Conservation (phyloP, 2,329 filamentous ascomycete species). For the Plectosphaerella plurivora region DNA sequence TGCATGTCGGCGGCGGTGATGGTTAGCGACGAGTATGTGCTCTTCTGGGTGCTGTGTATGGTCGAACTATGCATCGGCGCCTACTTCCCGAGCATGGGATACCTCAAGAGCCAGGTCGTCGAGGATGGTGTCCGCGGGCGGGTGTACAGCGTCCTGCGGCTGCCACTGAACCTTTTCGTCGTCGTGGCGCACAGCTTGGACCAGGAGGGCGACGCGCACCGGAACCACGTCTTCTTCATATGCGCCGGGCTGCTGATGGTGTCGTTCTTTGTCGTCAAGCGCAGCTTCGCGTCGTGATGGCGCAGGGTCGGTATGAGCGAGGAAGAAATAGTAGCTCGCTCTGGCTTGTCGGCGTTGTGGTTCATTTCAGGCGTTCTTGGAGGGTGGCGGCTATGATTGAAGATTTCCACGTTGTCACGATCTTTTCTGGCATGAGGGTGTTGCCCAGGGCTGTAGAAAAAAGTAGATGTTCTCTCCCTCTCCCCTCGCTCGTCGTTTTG, state of each 20-base stretch:
- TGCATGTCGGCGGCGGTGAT: conserved; percentile 36
- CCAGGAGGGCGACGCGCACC: conserved; percentile 30
- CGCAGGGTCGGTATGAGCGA: too few relatives aligned
- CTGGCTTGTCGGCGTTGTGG: too few relatives aligned
- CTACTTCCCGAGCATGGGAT: conserved; percentile 53
- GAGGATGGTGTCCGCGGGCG: conserved; percentile 48
- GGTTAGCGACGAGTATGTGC: conserved; percentile 32
- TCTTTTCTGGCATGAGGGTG: too few relatives aligned
- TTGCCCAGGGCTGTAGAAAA: too few relatives aligned
- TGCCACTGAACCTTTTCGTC: conserved; percentile 53
- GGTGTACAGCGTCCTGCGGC: conserved; percentile 52
- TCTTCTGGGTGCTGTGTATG: conserved; percentile 53
- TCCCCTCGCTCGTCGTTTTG: too few relatives aligned
- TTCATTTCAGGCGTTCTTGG: too few relatives aligned
- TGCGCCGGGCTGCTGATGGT: conserved; percentile 11
- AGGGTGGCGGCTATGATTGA: too few relatives aligned
- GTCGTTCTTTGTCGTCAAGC: conserved; percentile 14
- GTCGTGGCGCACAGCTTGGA: conserved; percentile 41
- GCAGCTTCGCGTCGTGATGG: conserved; percentile 6
- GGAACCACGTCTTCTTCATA: conserved; percentile 21
- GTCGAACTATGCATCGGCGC: conserved; percentile 54
- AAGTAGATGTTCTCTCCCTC: too few relatives aligned
- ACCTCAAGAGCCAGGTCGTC: conserved; percentile 48
- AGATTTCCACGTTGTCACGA: too few relatives aligned
- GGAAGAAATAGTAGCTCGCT: too few relatives aligned